Percentiles rank a stretch among this genome's conserved stretches.
Conservation (phyloP, 2,329 filamentous ascomycete genomes). For the Aspergillus pseudoglaucus region DNA sequence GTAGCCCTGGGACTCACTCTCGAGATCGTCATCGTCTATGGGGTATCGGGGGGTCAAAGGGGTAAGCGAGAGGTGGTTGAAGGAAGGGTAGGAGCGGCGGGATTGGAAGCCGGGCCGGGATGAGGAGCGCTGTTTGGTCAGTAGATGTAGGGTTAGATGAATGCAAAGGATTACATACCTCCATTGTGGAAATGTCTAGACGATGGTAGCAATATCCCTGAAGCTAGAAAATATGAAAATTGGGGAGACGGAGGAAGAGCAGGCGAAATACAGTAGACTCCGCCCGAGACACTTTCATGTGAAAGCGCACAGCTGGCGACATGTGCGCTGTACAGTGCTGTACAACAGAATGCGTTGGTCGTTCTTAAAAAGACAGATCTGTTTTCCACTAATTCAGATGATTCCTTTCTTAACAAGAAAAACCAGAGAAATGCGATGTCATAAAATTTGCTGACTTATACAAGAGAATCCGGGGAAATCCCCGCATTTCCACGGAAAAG, state of each 20-base stretch:
- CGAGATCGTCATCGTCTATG: slow-evolving; percentile 40
- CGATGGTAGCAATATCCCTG: no score
- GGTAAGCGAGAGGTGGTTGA: slow-evolving; percentile 55
- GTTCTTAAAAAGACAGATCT: no score
- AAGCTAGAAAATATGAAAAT: neutral
- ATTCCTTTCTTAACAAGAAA: no score
- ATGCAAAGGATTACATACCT: neutral
- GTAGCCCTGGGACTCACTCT: slow-evolving; percentile 25
- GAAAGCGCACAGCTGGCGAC: no score
- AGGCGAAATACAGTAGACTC: no score
- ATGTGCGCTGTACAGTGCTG: no score
- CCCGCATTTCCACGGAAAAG: neutral
- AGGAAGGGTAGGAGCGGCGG: slow-evolving; percentile 53
- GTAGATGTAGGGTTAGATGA: neutral
- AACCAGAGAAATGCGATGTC: neutral
- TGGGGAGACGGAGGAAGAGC: neutral
- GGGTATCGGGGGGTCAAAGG: slow-evolving; percentile 52
- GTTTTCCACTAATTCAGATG: no score
- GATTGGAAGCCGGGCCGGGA: slow-evolving; percentile 28
- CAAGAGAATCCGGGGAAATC: neutral
- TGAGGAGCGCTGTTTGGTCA: slow-evolving; percentile 14
- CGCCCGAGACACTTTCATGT: no score
- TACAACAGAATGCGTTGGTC: no score
- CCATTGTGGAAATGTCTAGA: neutral
- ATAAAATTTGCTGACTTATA: no score